Percentiles rank a stretch among this genome's conserved stretches.
Conservation (phyloP, 495 filamentous ascomycete genomes). For the Poronia punctata region DNA sequence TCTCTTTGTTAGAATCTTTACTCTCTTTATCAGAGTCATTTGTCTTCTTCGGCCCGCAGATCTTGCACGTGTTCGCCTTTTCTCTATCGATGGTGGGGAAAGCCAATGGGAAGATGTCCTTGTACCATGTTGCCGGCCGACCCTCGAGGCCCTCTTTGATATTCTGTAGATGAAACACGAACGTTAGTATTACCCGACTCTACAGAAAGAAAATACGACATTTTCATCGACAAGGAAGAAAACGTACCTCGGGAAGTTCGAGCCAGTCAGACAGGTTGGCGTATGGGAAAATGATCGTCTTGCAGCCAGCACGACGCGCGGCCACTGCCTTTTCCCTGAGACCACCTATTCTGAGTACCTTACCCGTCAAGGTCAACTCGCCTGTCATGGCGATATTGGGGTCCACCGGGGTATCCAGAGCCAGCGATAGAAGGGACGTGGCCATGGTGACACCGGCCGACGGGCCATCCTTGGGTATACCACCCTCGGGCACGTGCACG, state of each 20-base stretch:
- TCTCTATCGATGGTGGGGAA: constrained; percentile 76
- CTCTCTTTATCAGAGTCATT: no score
- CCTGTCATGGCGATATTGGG: constrained; percentile 97
- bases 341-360: constrained; percentile 93
- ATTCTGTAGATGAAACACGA: constrained; percentile 70
- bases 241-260: constrained; percentile 87
- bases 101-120: constrained; percentile 84
- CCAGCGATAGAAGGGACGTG: constrained; percentile 78
- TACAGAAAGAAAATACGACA: constrained; percentile 4
- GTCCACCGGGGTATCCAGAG: constrained; percentile 67
- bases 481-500: constrained; percentile 95
- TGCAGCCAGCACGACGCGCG: constrained; percentile 85
- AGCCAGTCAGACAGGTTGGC: constrained; percentile 97
- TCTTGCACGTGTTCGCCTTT: constrained; percentile 60
- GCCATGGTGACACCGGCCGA: constrained; percentile 98
- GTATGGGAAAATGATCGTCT: constrained; percentile 88
- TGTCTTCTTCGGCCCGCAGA: constrained; percentile 52
- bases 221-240: constrained; percentile 5
- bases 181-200: constrained; percentile 29
- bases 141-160: constrained; percentile 95
- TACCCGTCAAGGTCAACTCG: constrained; percentile 94
- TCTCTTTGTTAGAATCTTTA: no score
- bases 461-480: constrained; percentile 92
- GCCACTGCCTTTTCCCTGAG: constrained; percentile 99
- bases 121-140: constrained; percentile 85